Evolutionary conservation across 306 rosid species (phyloP).

Genomic region (Hippophae rhamnoides): DNA sequence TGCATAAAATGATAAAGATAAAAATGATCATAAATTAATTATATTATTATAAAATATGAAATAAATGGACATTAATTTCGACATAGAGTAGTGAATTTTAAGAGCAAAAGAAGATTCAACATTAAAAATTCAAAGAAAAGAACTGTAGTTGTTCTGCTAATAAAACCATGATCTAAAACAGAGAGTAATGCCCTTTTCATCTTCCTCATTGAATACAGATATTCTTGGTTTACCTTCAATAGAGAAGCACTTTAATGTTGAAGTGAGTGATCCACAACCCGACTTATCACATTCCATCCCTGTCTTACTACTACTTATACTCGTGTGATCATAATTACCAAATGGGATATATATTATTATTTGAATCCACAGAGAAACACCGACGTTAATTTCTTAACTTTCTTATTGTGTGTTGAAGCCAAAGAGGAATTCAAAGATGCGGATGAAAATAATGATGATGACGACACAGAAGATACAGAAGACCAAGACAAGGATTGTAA

Average conservation of each 20-base stretch:
- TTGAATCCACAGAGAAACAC: background rate
- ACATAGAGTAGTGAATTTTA: no score
- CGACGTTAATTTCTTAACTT: background rate
- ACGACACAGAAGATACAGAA: slow-evolving; percentile 4
- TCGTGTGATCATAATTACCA: background rate
- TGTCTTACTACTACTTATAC: background rate
- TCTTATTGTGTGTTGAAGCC: background rate
- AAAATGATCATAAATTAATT: no score
- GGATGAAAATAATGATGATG: slow-evolving; percentile 13
- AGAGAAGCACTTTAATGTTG: slow-evolving; percentile 19
- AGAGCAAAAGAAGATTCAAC: no score
- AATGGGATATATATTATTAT: no score
- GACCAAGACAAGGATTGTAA: slow-evolving; percentile 13
- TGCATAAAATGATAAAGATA: no score
- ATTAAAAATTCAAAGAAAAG: no score
- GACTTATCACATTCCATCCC: no score
- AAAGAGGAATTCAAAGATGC: background rate
- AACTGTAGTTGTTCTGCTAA: background rate
- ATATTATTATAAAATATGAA: no score
- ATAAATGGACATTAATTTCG: no score
- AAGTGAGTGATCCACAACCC: slow-evolving; percentile 14
- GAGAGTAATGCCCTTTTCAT: slow-evolving; percentile 11
- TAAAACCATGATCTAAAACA: slow-evolving; percentile 11
- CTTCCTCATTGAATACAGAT: slow-evolving; percentile 7
- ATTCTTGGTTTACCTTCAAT: slow-evolving; percentile 3